Conservation (phyloP, 1,284 basidiomycete genomes). For the Ceratobasidium sp. region DNA sequence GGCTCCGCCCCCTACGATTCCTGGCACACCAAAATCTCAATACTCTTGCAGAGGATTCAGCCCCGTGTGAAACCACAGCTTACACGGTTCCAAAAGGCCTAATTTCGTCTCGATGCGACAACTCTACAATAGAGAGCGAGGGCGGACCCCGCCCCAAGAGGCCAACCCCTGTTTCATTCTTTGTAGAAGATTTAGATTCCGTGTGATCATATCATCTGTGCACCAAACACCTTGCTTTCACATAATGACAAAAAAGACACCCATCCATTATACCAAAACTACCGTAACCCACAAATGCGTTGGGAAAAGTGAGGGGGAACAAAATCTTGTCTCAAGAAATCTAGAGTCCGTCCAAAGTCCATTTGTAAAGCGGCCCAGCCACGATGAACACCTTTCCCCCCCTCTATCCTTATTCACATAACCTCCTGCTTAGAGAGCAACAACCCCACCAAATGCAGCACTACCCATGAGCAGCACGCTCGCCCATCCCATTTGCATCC, state of each 20-base stretch:
- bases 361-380: slow-evolving; percentile 19
- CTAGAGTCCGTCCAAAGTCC: slow-evolving; percentile 17
- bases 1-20: no score
- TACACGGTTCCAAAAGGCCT: no score
- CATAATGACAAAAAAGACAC: not conserved
- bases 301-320: slow-evolving; percentile 2
- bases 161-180: no score
- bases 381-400: not conserved
- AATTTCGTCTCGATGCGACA: no score
- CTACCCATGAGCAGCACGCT: slow-evolving; percentile 6
- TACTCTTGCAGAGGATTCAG: no score
- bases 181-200: no score
- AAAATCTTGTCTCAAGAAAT: not conserved
- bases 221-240: no score
- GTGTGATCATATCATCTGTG: no score
- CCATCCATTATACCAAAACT: not conserved
- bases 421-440: not conserved
- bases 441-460: slow-evolving; percentile 2
- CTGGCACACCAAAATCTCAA: no score
- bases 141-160: no score
- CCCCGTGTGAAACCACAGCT: no score
- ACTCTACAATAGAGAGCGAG: no score
- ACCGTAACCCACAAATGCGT: slow-evolving; percentile 8
- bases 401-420: not conserved
- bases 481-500: slow-evolving; percentile 17